phyloP scores from a whole-genome alignment of 345 rosid genomes.

The Eucalyptus regnans region DNA sequence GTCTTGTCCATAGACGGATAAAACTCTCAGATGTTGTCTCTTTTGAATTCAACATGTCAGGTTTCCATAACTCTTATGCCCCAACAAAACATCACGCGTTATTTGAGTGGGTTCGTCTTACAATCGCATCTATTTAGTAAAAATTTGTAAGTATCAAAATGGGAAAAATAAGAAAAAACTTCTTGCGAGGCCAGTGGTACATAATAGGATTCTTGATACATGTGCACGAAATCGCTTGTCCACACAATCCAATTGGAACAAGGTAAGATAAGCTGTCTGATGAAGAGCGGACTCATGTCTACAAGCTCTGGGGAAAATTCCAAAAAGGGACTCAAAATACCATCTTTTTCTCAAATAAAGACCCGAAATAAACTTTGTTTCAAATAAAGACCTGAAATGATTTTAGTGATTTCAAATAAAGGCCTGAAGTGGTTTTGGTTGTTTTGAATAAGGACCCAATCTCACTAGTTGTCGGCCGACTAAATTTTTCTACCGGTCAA shows the following conservation, averaged over 20 bases:
- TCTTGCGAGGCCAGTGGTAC: not conserved
- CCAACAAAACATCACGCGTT: not conserved
- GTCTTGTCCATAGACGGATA: not conserved
- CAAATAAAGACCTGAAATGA: no score
- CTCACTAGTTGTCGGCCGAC: no score
- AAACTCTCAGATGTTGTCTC: not conserved
- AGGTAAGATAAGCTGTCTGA: not conserved
- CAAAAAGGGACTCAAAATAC: accelerated
- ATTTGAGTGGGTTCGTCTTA: not conserved
- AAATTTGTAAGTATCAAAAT: not conserved
- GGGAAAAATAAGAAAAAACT: not conserved
- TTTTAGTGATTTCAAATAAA: no score
- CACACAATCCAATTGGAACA: not conserved
- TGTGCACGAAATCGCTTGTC: not conserved
- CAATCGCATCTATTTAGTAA: not conserved
- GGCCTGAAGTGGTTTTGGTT: accelerated
- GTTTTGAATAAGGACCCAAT: no score
- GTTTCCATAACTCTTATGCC: not conserved
- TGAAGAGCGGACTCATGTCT: not conserved
- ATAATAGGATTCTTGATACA: not conserved
- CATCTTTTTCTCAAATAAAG: no score
- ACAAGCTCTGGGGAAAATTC: not conserved
- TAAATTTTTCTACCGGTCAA: no score
- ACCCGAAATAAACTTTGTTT: no score
- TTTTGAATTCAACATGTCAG: not conserved